phyloP scores from a whole-genome alignment of 176 grass and related monocot species.

The Pontederia crassipes region DNA sequence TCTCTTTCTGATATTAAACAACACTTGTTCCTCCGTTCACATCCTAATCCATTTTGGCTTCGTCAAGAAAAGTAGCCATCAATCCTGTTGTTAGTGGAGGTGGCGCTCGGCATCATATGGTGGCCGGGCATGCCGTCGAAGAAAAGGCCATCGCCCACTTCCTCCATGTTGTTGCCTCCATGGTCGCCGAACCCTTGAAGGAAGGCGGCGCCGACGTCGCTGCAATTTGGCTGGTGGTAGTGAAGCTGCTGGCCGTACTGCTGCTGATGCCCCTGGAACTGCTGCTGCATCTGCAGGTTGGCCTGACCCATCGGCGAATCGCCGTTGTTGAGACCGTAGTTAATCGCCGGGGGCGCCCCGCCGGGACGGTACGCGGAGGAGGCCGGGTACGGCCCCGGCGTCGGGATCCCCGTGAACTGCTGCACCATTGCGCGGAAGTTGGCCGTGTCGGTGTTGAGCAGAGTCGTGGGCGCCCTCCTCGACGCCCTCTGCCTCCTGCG shows the following conservation, averaged over 20 bases:
- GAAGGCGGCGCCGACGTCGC: not conserved
- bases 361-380: not conserved
- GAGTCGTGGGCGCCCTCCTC: constrained; percentile 47
- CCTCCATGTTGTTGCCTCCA: not conserved
- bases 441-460: constrained; percentile 90
- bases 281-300: not conserved
- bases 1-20: not conserved
- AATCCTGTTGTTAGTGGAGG: constrained; percentile 5
- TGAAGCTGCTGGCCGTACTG: not conserved
- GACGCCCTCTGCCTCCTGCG: constrained; percentile 1
- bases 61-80: constrained; percentile 3
- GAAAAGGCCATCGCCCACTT: constrained; percentile 3
- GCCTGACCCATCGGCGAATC: not conserved
- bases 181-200: not conserved
- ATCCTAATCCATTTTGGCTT: not conserved
- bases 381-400: constrained; percentile 1
- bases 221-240: not conserved
- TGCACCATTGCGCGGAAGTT: constrained; percentile 99
- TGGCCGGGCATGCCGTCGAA: not conserved
- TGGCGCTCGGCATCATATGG: constrained; percentile 9
- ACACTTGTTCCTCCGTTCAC: not conserved
- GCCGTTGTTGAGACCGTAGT: not conserved
- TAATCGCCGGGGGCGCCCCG: not conserved
- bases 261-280: not conserved
- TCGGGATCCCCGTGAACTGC: constrained; percentile 67